Percentiles rank a stretch among this genome's conserved stretches.
Conservation (phyloP, 345 rosid species). For the Erodium maritimum region DNA sequence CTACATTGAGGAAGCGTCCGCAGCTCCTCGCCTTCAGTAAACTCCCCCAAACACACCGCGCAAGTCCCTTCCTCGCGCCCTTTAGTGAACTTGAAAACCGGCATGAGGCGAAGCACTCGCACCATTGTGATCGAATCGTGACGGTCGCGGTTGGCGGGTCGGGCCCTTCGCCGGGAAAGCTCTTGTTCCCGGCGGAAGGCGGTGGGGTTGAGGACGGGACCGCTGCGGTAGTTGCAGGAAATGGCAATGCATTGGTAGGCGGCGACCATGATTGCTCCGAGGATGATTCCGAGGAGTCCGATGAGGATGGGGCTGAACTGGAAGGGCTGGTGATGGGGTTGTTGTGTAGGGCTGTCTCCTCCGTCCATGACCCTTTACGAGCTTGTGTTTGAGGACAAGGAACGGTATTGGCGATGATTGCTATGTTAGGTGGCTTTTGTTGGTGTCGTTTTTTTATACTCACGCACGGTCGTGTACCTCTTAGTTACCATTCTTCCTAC, state of each 20-base stretch:
- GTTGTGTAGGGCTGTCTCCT: neutral
- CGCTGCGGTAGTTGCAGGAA: conserved; percentile 7
- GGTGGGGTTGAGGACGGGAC: neutral
- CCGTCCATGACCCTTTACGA: conserved; percentile 20
- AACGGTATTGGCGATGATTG: no score
- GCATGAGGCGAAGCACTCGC: neutral
- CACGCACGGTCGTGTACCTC: no score
- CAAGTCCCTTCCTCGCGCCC: conserved; percentile 26
- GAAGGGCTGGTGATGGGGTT: neutral
- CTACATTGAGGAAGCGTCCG: conserved; percentile 34
- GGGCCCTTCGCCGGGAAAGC: no score
- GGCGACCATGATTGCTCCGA: conserved; percentile 27
- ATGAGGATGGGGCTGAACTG: conserved; percentile 18
- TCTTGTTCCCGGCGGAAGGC: conserved; percentile 1
- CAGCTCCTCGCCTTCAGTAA: conserved; percentile 27
- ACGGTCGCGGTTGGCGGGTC: neutral
- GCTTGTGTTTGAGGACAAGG: no score
- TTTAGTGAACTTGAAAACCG: conserved; percentile 13
- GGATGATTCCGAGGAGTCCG: conserved; percentile 29
- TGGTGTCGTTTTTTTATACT: no score
- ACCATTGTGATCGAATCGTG: neutral
- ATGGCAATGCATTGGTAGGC: conserved; percentile 21
- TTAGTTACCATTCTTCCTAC: no score
- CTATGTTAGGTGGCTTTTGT: no score
- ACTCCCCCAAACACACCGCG: conserved; percentile 36